Evolutionary conservation across 148 eudicot species (phyloP), one percentile per base, ranked within the genome.

Genomic region (Silene latifolia): DNA sequence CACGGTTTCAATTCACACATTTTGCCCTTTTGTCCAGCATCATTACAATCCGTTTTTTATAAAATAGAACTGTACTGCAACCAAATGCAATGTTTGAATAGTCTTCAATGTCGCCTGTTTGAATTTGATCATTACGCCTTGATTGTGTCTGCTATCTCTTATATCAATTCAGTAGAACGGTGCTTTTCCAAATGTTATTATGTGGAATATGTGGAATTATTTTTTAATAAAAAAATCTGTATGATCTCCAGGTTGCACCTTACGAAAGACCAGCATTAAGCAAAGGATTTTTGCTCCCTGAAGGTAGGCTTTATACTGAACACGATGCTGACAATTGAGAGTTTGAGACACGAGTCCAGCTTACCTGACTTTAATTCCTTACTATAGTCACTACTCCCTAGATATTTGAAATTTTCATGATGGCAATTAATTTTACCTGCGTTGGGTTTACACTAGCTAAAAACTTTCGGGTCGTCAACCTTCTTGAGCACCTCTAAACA

Each of bases 251-350:
- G 99, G 97, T 90, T 80, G 86, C 88, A 65, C 99, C 99, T 57
- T 95, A 95, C 85, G 99, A 95, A 87, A 89, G 99, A 83, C 99
- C 99, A 80, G 99, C 99, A 46, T 80, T 95, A 76, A 95, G 99
- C 88, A 95, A 95, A 87, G 99, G 99, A 25, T 95, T 84, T 85
- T 83, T 95, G 74, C 98, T 95, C 76, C 99, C 98, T 47, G 99
- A 95, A 95, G 99, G 99, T 95, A 61, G 70, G 51, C 60, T 74
- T 78, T 71, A 7, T 32, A 15, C 63, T 56, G 17, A 42, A 5
- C 39, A 47, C 42, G 9, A 62, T 69, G 57, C 63, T 39, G 9
- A 18, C 51, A 42, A 20, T 20, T 67, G 23, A 74, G 11, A 19
- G 47, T 4, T 46, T 67, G 23, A 69, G 6, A 29, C 47, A 68